Evolutionary conservation across 345 rosid species (phyloP).

Genomic region (Citrus medica): DNA sequence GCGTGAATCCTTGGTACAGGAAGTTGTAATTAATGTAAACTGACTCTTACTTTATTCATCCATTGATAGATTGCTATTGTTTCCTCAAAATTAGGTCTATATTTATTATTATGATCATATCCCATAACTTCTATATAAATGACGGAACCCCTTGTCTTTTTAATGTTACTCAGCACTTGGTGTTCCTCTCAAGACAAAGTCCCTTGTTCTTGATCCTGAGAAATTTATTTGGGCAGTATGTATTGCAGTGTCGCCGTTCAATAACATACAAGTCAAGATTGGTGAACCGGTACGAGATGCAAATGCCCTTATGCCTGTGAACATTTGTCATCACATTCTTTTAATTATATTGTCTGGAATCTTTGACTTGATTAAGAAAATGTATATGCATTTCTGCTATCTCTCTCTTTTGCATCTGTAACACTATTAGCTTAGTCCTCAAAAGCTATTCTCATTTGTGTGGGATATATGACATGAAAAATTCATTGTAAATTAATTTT

Average conservation of each 20-base stretch:
- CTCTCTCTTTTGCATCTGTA: not conserved
- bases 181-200: constrained; percentile 81
- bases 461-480: not conserved
- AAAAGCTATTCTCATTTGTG: not conserved
- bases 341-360: not conserved
- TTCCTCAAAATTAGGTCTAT: not conserved
- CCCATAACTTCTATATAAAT: not conserved
- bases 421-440: not conserved
- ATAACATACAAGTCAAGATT: constrained; percentile 69
- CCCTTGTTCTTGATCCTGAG: constrained; percentile 76
- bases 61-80: not conserved
- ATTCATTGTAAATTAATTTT: not conserved
- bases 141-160: constrained; percentile 13
- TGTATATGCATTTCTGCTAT: not conserved
- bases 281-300: constrained; percentile 80
- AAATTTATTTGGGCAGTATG: constrained; percentile 82
- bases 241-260: constrained; percentile 71
- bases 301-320: constrained; percentile 82
- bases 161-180: constrained; percentile 55
- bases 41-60: not conserved
- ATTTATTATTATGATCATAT: not conserved
- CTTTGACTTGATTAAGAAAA: not conserved
- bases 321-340: constrained; percentile 6
- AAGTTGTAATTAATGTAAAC: not conserved
- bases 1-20: not conserved